Base-by-base conservation (phyloP, 2,329 filamentous ascomycete species). In the Trichoderma breve region DNA sequence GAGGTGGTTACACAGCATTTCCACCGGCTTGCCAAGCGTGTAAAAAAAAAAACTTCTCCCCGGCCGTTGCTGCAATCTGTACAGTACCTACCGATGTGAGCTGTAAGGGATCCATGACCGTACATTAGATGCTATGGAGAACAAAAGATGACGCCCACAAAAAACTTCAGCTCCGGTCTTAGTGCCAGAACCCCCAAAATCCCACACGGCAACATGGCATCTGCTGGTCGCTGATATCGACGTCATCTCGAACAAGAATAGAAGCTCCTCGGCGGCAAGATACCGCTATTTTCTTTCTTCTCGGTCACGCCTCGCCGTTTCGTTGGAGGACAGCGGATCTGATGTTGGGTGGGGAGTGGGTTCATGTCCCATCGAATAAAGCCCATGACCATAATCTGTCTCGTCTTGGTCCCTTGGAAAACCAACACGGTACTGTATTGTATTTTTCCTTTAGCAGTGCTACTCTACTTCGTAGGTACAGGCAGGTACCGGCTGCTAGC, bases 1-100 rank as follows among this genome's bases (percentile, higher is more conserved):
- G 28, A 21, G 57, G 57, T 70, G 57, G 66, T 70, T 62, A 70
- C 66, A 70, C 66, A 70, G 66, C 57, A 62, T 70, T 21, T n/a
- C 15, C 18, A 24, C 24, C 11, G 12, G n/a, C 39, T 3, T 24
- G 14, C 26, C 26, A 47, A 18, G 39, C 36, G 7, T 51, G 26
- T 47, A 12, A 15, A 15, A n/a, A 30, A 21, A 14, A 34, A 34
- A 34, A 39, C 8, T 34, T 34, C 28, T 26, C 21, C 28, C 30
- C 26, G 55, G 34, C 21, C 36, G 18, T 18, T 32, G 24, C 30
- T 28, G 62, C 62, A 51, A 21, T 15, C 63, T 18, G 14, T 36
- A 36, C 34, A 36, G 62, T 65, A 36, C 47, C 63, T 66, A 24
- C 47, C 28, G 28, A 36, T 66, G 21, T 36, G 39, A 53, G 28